Evolutionary conservation across 2,329 filamentous ascomycete genomes (phyloP).

Genomic region (Penicillium sp.): DNA sequence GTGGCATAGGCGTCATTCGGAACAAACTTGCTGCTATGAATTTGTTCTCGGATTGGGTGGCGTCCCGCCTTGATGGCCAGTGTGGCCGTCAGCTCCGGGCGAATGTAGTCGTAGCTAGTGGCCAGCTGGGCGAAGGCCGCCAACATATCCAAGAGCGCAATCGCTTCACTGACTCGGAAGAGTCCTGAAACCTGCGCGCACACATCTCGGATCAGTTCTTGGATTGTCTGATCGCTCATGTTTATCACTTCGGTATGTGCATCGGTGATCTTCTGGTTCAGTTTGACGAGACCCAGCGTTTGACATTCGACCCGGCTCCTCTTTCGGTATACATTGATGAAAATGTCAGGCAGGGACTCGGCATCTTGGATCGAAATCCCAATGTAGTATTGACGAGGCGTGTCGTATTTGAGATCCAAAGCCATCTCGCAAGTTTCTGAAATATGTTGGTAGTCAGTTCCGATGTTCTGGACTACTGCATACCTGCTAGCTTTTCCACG

Average conservation of each 20-base stretch:
- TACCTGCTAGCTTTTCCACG: constrained; percentile 63
- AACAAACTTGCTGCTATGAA: constrained; percentile 65
- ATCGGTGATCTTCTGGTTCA: constrained; percentile 71
- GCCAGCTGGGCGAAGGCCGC: constrained; percentile 70
- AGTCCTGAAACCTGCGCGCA: constrained; percentile 65
- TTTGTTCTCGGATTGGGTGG: constrained; percentile 74
- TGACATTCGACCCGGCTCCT: constrained; percentile 81
- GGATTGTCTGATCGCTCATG: constrained; percentile 73
- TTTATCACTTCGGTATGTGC: constrained; percentile 78
- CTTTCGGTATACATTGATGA: constrained; percentile 72
- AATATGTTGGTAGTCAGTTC: constrained; percentile 17
- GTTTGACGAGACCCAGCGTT: constrained; percentile 76
- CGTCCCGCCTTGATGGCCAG: constrained; percentile 69
- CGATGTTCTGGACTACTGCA: too few species aligned
- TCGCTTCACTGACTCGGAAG: constrained; percentile 79
- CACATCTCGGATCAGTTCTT: constrained; percentile 67
- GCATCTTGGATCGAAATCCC: constrained; percentile 60
- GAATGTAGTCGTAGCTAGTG: constrained; percentile 62
- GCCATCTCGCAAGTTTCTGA: constrained; percentile 55
- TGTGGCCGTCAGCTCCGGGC: constrained; percentile 64
- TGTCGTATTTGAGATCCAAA: constrained; percentile 70
- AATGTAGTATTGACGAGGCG: constrained; percentile 73
- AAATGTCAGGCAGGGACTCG: constrained; percentile 59
- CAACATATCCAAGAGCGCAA: constrained; percentile 84
- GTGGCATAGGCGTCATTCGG: constrained; percentile 89